These are phyloP conservation scores for Suillus ampliporus DNA, from an alignment of 768 basidiomycete genomes.

Conservation along the genomic window DNA sequence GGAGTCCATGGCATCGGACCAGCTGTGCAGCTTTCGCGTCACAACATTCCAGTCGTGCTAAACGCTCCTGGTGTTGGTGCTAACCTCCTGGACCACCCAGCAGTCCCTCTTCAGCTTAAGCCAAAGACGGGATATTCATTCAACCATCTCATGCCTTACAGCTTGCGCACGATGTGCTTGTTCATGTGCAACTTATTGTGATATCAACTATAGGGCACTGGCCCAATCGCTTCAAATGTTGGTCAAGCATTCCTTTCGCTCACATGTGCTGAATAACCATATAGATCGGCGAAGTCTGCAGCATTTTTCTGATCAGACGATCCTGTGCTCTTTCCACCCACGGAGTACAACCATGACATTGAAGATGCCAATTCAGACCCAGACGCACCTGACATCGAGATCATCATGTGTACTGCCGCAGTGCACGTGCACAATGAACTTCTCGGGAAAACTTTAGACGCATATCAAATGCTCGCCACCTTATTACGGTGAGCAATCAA, in stretches of 20 bases:
- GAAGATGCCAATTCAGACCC: constrained; percentile 16
- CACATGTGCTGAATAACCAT: neutral
- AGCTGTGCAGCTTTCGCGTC: no score
- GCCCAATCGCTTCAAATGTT: constrained; percentile 56
- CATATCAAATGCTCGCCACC: constrained; percentile 21
- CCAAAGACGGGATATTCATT: no score
- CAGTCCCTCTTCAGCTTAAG: no score
- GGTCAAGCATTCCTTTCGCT: neutral
- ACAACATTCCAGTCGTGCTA: no score
- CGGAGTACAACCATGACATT: constrained; percentile 2
- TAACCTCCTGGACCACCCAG: no score
- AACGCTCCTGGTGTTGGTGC: no score
- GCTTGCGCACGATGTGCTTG: constrained; percentile 3
- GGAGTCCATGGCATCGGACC: no score
- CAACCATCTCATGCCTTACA: constrained; percentile 8
- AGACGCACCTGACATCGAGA: constrained; percentile 17
- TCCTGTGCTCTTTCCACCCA: constrained; percentile 14
- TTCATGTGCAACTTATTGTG: constrained; percentile 10
- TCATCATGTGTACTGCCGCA: constrained; percentile 5
- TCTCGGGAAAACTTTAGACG: constrained; percentile 19
- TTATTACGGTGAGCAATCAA: constrained; percentile 30
- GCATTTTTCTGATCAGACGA: constrained; percentile 25
- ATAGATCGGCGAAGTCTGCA: constrained; percentile 24
- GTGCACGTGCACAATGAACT: neutral
- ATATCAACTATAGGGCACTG: constrained; percentile 35